Evolutionary conservation across 176 grass and related monocot genomes (phyloP), one percentile per base, ranked within the genome.

Genomic region (Juncus effusus): DNA sequence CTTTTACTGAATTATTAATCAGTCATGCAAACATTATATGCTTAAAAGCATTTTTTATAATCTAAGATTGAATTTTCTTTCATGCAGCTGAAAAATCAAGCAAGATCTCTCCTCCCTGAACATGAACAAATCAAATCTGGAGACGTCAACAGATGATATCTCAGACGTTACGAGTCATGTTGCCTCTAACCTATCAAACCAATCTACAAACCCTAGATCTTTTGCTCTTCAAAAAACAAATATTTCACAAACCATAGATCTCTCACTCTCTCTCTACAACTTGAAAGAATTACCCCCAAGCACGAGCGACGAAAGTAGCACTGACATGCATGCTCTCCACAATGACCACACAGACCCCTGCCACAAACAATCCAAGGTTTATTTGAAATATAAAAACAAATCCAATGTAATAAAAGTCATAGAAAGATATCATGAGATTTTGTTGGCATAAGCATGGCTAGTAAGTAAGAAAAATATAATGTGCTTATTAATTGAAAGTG

Each of bases 291-390:
- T 55, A 70, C 69, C 63, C 12, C n/a, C 74, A 49, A 76, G 61
- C 50, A 76, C 74, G 3, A 76, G 74, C 12, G 61, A 58, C 42
- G 69, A 72, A 56, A 76, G 74, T 61, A 76, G 74, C 50, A 76
- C 61, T 6, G 74, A 76, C 7, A 66, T 38, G 12, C 49, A 58
- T 44, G 36, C 61, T 76, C 53, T 7, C 15, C n/a, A 44, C 10
- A 60, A 38, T 2, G 54, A 72, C 7, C 38, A 59, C 13, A 45
- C 58, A 40, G 37, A 7, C 28, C 14, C 54, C 15, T 39, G 54
- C 9, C 69, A 59, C 54, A 72, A 72, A n/a, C 52, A 76, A 66
- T n/a, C 61, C 38, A 63, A 63, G 37, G 44, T 47, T 47, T 2
- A 9, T 47, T 9, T 6, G 44, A 6, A 6, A 47, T 47, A 47